Evolutionary conservation across 305 asterid genomes (phyloP), one percentile per base, ranked within the genome.

Genomic region (Lippia alba): DNA sequence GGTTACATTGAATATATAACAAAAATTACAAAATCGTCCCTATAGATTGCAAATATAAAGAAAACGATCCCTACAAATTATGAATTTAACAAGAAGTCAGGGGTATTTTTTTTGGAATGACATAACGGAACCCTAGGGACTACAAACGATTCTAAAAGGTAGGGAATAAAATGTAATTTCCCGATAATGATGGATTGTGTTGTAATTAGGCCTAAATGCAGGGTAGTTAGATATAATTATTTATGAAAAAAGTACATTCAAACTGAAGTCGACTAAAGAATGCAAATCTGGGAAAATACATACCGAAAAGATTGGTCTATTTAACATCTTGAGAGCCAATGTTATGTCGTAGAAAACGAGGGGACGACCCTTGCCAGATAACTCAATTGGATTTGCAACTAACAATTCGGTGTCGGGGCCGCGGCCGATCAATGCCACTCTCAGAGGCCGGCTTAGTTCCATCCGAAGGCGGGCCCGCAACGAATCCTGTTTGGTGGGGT

Each of bases 361-460:
- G 54, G 96, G 96, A 4, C 96, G 91, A 5, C 96, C 96, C 78
- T 84, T 82, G 4, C 96, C 96, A 11, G 91, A 88, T 60, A 90
- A 73, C 82, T 89, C 86, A 0, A 75, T 56, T 0, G 90, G 97
- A 73, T 91, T 93, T 59, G 96, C 96, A 41, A 91, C 98, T 56
- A 91, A 73, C 61, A 93, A 80, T 69, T 93, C 97, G 2, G 89
- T 81, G 61, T 93, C 98, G 2, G 98, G 98, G 62, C 98, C 98
- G 48, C 97, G 90, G 83, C 84, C 85, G 48, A 85, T 79, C 79
- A 89, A 36, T 11, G 91, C 77, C 49, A 93, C 90, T 81, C 94
- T 86, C 2, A 91, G 80, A 19, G 98, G 98, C 36, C 91, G 91
- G 51, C 87, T 86, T 20, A 93, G 83, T 72, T 91, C 98, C 84